Conservation (phyloP, 768 basidiomycete species). For the Pleurotus pulmonarius region DNA sequence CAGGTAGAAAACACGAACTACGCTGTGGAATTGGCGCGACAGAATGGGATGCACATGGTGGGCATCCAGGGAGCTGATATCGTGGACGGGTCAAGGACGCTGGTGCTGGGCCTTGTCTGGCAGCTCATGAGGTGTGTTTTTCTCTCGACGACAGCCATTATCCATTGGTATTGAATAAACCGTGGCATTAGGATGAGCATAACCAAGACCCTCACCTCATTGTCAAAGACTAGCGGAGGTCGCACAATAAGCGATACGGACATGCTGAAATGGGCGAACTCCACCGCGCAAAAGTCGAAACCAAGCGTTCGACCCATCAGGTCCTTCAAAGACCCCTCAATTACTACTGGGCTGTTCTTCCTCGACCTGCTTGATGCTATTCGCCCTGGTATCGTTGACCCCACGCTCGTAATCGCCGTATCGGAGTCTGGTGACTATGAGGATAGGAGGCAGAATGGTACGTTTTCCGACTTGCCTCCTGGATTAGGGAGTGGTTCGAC, state of each 20-base stretch:
- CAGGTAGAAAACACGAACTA: constrained; percentile 99
- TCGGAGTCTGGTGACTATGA: constrained; percentile 68
- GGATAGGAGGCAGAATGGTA: constrained; percentile 89
- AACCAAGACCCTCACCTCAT: constrained; percentile 77
- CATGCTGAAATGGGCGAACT: constrained; percentile 95
- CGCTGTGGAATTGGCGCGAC: constrained; percentile 85
- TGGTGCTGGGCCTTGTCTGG: constrained; percentile 97
- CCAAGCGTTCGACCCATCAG: constrained; percentile 61
- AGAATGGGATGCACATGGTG: constrained; percentile 92
- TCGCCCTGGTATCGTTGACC: constrained; percentile 94
- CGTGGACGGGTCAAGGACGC: constrained; percentile 87
- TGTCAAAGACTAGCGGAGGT: constrained; percentile 67
- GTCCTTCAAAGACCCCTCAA: constrained; percentile 90
- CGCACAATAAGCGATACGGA: constrained; percentile 87
- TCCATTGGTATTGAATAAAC: background rate
- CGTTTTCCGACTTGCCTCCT: constrained; percentile 16
- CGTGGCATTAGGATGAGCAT: constrained; percentile 66
- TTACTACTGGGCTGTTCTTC: constrained; percentile 90
- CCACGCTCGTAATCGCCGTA: constrained; percentile 67
- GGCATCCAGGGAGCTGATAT: constrained; percentile 98
- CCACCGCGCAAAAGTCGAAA: constrained; percentile 74
- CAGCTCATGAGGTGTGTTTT: constrained; percentile 83
- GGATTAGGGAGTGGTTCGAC: background rate
- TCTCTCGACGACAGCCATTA: background rate
- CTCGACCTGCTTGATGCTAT: constrained; percentile 89